Conservation (phyloP, 257 asterid genomes). For the Capsicum pubescens region DNA sequence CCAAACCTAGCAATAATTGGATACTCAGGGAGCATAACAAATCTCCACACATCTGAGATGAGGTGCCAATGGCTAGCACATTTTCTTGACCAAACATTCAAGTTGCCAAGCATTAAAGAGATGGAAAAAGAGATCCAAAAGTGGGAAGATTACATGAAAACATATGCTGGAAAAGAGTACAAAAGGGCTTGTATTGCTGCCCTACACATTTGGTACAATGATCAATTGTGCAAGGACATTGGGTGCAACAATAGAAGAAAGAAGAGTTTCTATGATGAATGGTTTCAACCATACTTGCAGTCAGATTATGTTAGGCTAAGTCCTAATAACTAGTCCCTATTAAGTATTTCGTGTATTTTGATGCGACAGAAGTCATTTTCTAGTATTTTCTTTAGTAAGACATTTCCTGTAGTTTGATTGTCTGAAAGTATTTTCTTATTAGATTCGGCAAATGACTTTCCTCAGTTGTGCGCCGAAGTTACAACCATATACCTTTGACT, state of each 20-base stretch:
- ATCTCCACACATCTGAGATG: conserved; percentile 42
- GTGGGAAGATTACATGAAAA: conserved; percentile 42
- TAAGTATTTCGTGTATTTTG: no score
- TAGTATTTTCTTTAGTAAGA: neutral
- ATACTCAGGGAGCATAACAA: conserved; percentile 53
- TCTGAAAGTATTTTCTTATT: no score
- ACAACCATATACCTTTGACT: neutral
- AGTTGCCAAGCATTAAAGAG: conserved; percentile 37
- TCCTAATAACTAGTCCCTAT: no score
- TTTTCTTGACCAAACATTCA: no score
- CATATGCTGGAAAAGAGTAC: conserved; percentile 27
- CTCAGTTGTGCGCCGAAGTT: neutral
- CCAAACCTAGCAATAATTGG: conserved; percentile 71
- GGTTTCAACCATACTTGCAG: no score
- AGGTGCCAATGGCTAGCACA: neutral
- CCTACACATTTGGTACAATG: conserved; percentile 51
- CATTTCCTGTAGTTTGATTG: no score
- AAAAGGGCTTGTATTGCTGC: conserved; percentile 50
- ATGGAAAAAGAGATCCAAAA: conserved; percentile 37
- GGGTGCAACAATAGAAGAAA: no score
- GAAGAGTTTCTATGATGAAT: no score
- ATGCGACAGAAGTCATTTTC: neutral
- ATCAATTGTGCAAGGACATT: no score
- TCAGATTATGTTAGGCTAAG: no score
- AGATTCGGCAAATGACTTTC: no score